Evolutionary conservation across 495 filamentous ascomycete genomes (phyloP).

Genomic region (Venustampulla echinocandica): DNA sequence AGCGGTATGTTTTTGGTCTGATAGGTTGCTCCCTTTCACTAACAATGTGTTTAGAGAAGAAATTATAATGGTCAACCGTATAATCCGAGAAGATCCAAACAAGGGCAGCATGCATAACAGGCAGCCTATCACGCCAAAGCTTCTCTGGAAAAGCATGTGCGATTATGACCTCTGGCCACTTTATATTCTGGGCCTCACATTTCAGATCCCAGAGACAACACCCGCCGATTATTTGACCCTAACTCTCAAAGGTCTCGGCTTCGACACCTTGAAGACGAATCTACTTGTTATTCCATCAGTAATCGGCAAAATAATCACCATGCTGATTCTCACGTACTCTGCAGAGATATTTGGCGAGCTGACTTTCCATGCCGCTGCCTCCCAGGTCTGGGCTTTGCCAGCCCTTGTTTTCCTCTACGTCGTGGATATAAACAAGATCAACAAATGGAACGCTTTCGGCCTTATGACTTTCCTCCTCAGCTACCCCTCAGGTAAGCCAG

Average conservation of each 20-base stretch:
- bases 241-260: slow-evolving; percentile 50
- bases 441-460: slow-evolving; percentile 44
- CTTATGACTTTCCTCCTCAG: slow-evolving; percentile 49
- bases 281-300: slow-evolving; percentile 59
- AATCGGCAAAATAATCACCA: slow-evolving; percentile 37
- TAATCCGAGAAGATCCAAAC: slow-evolving; percentile 63
- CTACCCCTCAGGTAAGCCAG: slow-evolving; percentile 46
- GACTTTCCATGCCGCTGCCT: slow-evolving; percentile 35
- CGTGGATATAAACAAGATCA: slow-evolving; percentile 39
- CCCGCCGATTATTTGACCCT: slow-evolving; percentile 54
- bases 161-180: slow-evolving; percentile 71
- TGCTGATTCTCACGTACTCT: slow-evolving; percentile 3
- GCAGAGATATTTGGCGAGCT: slow-evolving; percentile 42
- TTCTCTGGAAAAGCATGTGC: slow-evolving; percentile 50
- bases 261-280: slow-evolving; percentile 61
- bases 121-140: slow-evolving; percentile 50
- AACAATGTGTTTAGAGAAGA: slow-evolving; percentile 43
- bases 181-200: slow-evolving; percentile 54
- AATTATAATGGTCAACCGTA: slow-evolving; percentile 66
- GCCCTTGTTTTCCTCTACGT: slow-evolving; percentile 48
- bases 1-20: slow-evolving; percentile 28
- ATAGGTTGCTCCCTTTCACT: slow-evolving; percentile 29
- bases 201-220: slow-evolving; percentile 47
- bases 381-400: slow-evolving; percentile 48
- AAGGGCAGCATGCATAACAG: slow-evolving; percentile 56